phyloP scores from a whole-genome alignment of 2,329 filamentous ascomycete species.

The Sclerotinia sclerotiorum region DNA sequence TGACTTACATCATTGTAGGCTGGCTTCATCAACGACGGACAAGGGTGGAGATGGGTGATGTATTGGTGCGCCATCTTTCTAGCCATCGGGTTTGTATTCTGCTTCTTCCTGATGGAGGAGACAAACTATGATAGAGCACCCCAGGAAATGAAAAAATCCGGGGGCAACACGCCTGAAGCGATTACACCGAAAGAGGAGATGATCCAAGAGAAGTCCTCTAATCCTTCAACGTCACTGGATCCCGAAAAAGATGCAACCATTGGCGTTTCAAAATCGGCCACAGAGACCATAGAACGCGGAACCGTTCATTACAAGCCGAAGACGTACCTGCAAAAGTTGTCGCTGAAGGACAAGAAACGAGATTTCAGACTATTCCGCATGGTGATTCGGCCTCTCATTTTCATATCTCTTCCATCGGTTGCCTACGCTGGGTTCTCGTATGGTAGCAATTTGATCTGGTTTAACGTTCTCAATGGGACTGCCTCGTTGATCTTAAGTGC shows the following conservation, averaged over 20 bases:
- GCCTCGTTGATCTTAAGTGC: constrained; percentile 39
- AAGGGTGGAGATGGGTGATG: constrained; percentile 52
- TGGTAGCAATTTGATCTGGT: constrained; percentile 42
- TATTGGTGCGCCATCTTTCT: constrained; percentile 56
- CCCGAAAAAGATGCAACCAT: constrained; percentile 26
- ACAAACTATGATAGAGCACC: constrained; percentile 46
- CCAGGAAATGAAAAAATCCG: constrained; percentile 22
- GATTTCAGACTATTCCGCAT: constrained; percentile 39
- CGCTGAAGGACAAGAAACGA: constrained; percentile 32
- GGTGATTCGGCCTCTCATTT: constrained; percentile 36
- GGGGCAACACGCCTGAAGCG: constrained; percentile 21
- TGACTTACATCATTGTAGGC: constrained; percentile 29
- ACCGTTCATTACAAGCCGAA: constrained; percentile 29
- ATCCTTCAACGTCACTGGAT: constrained; percentile 22
- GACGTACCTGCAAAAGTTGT: constrained; percentile 36
- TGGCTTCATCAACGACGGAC: constrained; percentile 50
- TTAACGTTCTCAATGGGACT: constrained; percentile 43
- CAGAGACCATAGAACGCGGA: constrained; percentile 5
- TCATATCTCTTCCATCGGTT: constrained; percentile 41
- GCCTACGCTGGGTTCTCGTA: constrained; percentile 42
- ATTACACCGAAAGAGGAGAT: constrained; percentile 25
- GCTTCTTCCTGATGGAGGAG: constrained; percentile 61
- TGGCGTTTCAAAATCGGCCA: not conserved
- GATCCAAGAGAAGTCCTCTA: not conserved
- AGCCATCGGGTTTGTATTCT: constrained; percentile 49